Evolutionary conservation across 2,329 filamentous ascomycete genomes (phyloP), one percentile per base, ranked within the genome.

Genomic region (Knufia petricola): DNA sequence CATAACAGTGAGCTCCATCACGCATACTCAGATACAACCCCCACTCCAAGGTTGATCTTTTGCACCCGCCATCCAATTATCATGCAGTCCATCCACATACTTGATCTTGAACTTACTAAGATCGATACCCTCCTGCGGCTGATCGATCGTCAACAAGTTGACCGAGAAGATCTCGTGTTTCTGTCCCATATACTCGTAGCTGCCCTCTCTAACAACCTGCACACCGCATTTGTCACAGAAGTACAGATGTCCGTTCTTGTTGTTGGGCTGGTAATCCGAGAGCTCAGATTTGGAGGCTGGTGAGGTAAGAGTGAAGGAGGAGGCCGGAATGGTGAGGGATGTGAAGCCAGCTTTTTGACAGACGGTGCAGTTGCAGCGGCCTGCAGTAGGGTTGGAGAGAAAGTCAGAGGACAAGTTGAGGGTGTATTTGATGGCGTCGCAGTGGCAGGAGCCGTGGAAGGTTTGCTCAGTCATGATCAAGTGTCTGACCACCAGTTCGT

Each of bases 381-480:
- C 34, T 10, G 49, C 51, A 8, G 38, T 23, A n/a, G 43, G 50
- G 9, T 36, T 26, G 38, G 52, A 45, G 44, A 36, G 50, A 24
- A 49, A 24, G 3, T 30, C 28, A 19, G 36, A 9, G 13, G 52
- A 13, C 3, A 57, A 24, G 15, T 67, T 69, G 40, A 70, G 72
- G 28, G 66, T 67, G 70, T 72, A 78, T 56, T 74, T 66, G 44
- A 69, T 71, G 58, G 74, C 64, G 55, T 73, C 73, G 61, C 76
- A 78, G 58, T 76, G 73, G 67, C 76, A 78, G 31, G 69, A 66
- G 59, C 73, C 76, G 30, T 65, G 62, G 59, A 70, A 71, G 41
- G 63, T 66, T 37, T 39, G 32, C 24, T 52, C 49, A 15, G 34
- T 12, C 7, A 30, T 19, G 38, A 19, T 21, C n/a, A n/a, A n/a